These are phyloP conservation scores for Colletotrichum graminicola DNA, from an alignment of 2,329 filamentous ascomycete genomes.

Conservation along the genomic window DNA sequence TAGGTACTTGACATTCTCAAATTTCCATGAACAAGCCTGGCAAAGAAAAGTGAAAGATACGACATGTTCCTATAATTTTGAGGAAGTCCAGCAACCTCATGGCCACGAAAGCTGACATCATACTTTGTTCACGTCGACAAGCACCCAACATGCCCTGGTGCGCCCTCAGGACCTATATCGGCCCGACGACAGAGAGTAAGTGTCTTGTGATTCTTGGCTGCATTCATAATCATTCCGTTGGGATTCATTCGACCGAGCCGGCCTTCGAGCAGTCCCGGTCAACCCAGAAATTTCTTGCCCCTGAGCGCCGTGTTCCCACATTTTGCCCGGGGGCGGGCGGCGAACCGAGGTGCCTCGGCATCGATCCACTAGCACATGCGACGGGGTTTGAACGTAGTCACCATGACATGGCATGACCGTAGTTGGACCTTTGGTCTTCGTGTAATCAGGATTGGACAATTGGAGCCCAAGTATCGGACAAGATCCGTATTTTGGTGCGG, in stretches of 20 bases:
- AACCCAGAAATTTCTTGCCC: background rate
- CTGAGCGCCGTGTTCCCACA: conserved; percentile 9
- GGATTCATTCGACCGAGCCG: background rate
- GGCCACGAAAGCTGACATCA: too few species aligned
- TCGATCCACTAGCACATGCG: conserved; percentile 18
- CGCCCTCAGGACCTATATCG: background rate
- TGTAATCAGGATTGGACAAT: too few species aligned
- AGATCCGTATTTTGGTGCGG: too few species aligned
- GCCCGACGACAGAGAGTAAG: background rate
- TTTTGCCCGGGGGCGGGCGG: conserved; percentile 14
- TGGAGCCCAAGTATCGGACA: background rate
- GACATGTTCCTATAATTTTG: too few species aligned
- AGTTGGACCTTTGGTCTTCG: too few species aligned
- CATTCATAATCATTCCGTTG: background rate
- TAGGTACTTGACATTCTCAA: conserved; percentile 21
- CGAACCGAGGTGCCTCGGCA: conserved; percentile 35
- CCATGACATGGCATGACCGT: background rate
- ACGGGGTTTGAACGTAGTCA: background rate
- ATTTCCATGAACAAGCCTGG: background rate
- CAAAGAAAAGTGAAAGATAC: rapidly evolving
- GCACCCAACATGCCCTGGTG: too few species aligned
- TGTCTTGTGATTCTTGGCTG: background rate
- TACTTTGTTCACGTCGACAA: too few species aligned
- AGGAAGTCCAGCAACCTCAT: background rate
- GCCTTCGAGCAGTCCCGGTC: background rate